Evolutionary conservation across 2,329 filamentous ascomycete genomes (phyloP).

Genomic region (Talaromyces pinophilus): DNA sequence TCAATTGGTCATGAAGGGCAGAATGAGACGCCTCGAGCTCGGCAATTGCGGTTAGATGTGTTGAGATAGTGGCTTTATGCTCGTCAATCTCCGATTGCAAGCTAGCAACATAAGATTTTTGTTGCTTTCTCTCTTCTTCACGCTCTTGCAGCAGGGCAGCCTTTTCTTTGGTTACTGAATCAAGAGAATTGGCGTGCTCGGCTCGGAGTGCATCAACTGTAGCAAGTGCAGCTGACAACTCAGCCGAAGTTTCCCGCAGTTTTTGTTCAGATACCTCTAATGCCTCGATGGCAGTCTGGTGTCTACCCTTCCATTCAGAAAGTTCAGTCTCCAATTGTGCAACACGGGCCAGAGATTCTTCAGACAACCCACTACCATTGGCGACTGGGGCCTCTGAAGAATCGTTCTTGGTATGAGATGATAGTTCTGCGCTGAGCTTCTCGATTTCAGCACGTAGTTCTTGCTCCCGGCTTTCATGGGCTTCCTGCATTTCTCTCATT

Average conservation of each 20-base stretch:
- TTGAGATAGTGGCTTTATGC: constrained; percentile 72
- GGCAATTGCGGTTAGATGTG: constrained; percentile 68
- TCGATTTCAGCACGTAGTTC: constrained; percentile 73
- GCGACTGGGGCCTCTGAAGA: neutral
- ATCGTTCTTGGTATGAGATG: constrained; percentile 1
- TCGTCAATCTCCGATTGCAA: constrained; percentile 76
- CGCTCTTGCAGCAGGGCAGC: constrained; percentile 48
- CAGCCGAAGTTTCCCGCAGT: constrained; percentile 69
- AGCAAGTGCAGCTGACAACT: constrained; percentile 68
- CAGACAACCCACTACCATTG: constrained; percentile 13
- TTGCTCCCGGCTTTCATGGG: constrained; percentile 71
- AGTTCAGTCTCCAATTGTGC: constrained; percentile 70
- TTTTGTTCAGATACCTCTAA: constrained; percentile 72
- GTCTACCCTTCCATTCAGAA: constrained; percentile 72
- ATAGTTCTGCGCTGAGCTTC: constrained; percentile 46
- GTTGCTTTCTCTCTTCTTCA: constrained; percentile 55
- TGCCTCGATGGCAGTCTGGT: constrained; percentile 67
- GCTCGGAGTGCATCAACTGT: constrained; percentile 52
- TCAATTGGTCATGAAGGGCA: constrained; percentile 66
- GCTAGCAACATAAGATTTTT: constrained; percentile 60
- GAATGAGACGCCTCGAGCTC: constrained; percentile 73
- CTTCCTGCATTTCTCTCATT: constrained; percentile 70
- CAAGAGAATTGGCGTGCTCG: constrained; percentile 41
- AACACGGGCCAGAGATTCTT: constrained; percentile 60
- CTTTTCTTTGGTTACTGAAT: constrained; percentile 36